These are phyloP conservation scores for Neonectria coccinea DNA, from an alignment of 2,329 filamentous ascomycete species.

Conservation along the genomic window DNA sequence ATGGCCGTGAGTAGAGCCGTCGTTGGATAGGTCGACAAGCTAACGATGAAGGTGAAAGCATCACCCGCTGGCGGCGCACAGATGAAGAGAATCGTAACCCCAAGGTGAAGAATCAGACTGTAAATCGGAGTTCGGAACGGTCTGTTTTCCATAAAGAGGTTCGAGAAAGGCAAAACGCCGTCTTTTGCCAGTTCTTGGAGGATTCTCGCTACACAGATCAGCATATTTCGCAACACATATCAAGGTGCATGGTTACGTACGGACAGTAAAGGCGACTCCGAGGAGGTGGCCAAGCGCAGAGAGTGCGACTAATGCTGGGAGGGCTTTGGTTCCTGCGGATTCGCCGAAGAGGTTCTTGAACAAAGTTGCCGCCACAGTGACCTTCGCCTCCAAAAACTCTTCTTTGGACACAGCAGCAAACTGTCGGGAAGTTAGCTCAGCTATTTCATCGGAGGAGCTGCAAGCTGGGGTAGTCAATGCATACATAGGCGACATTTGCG, in stretches of 20 bases:
- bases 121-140: conserved; percentile 41
- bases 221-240: background rate
- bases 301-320: conserved; percentile 24
- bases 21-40: conserved; percentile 36
- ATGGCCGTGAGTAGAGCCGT: conserved; percentile 34
- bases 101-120: conserved; percentile 34
- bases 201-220: conserved; percentile 25
- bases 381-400: conserved; percentile 19
- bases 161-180: conserved; percentile 38
- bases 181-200: conserved; percentile 39
- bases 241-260: background rate
- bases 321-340: conserved; percentile 24
- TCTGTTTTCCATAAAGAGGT: conserved; percentile 43
- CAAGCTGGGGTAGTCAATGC: background rate
- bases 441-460: background rate
- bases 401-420: conserved; percentile 29
- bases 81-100: conserved; percentile 40
- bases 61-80: conserved; percentile 41
- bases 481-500: conserved; percentile 28
- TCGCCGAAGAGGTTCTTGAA: conserved; percentile 30
- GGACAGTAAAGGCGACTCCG: conserved; percentile 30
- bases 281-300: conserved; percentile 30
- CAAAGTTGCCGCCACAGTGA: conserved; percentile 28
- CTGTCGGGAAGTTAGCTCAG: background rate
- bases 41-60: conserved; percentile 41